phyloP scores from a whole-genome alignment of 352 stramenopile genomes.

The Peronospora destructor region DNA sequence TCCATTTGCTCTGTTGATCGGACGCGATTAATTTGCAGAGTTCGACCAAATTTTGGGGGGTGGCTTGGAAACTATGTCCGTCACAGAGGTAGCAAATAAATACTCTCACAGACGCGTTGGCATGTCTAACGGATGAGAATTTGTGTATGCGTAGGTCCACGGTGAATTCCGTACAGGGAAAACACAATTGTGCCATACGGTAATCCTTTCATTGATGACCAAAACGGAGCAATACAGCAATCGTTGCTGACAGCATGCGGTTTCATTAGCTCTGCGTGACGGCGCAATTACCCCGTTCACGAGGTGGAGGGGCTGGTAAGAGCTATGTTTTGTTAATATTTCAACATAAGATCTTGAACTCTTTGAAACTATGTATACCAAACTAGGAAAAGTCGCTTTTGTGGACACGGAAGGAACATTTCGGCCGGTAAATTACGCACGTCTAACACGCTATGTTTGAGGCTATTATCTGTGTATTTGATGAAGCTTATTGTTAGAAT shows the following conservation, averaged over 20 bases:
- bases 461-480: background rate
- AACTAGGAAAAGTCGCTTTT: constrained; percentile 73
- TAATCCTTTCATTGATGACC: constrained; percentile 13
- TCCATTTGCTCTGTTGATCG: background rate
- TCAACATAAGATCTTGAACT: background rate
- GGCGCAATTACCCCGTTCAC: constrained; percentile 76
- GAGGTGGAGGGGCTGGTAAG: constrained; percentile 74
- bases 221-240: background rate
- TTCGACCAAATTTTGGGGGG: constrained; percentile 83
- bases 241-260: background rate
- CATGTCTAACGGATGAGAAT: background rate
- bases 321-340: background rate
- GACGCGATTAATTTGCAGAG: constrained; percentile 27
- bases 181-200: constrained; percentile 91
- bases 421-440: constrained; percentile 43
- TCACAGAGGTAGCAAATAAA: constrained; percentile 75
- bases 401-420: constrained; percentile 92
- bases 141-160: constrained; percentile 52
- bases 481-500: constrained; percentile 31
- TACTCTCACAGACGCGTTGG: background rate
- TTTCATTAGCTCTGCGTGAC: constrained; percentile 56
- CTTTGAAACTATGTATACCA: constrained; percentile 1
- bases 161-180: constrained; percentile 93
- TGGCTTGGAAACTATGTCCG: constrained; percentile 85
- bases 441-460: background rate